Evolutionary conservation across 78 protist genomes (phyloP).

Genomic region (Dictyostelium intermedium): DNA sequence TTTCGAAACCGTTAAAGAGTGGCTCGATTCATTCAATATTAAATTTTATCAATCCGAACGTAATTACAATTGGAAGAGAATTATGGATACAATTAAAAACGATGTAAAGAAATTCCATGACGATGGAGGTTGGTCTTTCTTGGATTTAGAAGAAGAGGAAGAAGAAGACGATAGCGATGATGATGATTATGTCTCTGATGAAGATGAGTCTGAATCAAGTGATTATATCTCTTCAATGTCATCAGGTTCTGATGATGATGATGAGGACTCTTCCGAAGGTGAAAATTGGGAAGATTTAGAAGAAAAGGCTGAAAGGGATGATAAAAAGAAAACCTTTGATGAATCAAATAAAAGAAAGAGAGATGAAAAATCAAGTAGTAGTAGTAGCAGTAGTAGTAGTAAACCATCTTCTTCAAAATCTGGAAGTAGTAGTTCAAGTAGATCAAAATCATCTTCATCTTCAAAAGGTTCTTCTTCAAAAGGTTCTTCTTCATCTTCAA

Average conservation of each 20-base stretch:
- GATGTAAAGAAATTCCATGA: slow-evolving; percentile 82
- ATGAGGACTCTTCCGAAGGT: slow-evolving; percentile 24
- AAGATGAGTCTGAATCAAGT: neutral
- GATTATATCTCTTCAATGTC: slow-evolving; percentile 71
- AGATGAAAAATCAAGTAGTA: slow-evolving; percentile 1
- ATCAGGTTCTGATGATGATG: slow-evolving; percentile 38
- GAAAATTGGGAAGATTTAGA: slow-evolving; percentile 79
- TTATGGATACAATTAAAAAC: slow-evolving; percentile 84
- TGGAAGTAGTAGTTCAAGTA: neutral
- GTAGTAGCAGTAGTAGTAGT: neutral
- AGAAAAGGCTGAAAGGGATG: slow-evolving; percentile 56
- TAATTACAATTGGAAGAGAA: slow-evolving; percentile 85
- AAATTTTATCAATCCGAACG: slow-evolving; percentile 85
- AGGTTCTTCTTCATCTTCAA: neutral
- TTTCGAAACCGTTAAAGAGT: slow-evolving; percentile 88
- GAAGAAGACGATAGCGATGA: slow-evolving; percentile 82
- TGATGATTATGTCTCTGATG: slow-evolving; percentile 40
- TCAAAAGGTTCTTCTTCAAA: neutral
- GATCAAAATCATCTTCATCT: neutral
- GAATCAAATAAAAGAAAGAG: slow-evolving; percentile 19
- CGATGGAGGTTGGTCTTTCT: slow-evolving; percentile 92
- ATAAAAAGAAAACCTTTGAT: slow-evolving; percentile 33
- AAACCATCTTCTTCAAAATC: neutral
- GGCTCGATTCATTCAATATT: slow-evolving; percentile 92
- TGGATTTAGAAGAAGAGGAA: slow-evolving; percentile 78